These are phyloP conservation scores for Aspergillus calidoustus DNA, from an alignment of 2,329 filamentous ascomycete species.

Conservation along the genomic window DNA sequence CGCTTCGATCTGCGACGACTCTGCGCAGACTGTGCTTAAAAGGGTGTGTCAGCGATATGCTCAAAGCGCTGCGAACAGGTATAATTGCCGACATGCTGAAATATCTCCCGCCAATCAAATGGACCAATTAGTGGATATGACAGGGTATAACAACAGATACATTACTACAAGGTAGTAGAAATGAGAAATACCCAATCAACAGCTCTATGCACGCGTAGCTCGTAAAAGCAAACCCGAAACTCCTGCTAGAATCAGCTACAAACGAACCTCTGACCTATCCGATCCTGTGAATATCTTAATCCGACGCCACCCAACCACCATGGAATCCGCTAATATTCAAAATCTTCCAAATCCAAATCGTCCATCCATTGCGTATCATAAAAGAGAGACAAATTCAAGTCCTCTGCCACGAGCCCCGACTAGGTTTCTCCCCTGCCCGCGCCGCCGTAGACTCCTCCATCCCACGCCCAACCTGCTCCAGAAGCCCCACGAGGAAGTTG, in stretches of 20 bases:
- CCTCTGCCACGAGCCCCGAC: constrained; percentile 47
- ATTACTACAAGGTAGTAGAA: neutral
- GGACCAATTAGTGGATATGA: neutral
- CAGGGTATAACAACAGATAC: neutral
- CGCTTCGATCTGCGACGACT: neutral
- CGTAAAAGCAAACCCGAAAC: neutral
- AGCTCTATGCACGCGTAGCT: constrained; percentile 5
- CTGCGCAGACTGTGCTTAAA: neutral
- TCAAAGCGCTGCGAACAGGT: neutral
- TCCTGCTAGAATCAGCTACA: neutral
- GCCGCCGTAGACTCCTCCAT: constrained; percentile 29
- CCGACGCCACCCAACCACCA: constrained; percentile 10
- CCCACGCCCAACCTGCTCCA: constrained; percentile 58
- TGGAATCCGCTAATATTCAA: neutral
- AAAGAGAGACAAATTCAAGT: constrained; percentile 19
- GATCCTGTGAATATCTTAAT: constrained; percentile 10
- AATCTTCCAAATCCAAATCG: neutral
- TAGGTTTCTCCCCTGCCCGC: neutral
- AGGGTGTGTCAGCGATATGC: constrained; percentile 1
- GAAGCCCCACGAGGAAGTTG: constrained; percentile 68
- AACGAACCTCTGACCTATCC: neutral
- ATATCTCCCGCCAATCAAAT: neutral
- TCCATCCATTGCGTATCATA: neutral
- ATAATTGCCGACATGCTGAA: neutral
- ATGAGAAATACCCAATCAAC: neutral